Percentiles rank a stretch among this genome's conserved stretches.
phyloP scores from a whole-genome alignment of 2,329 filamentous ascomycete genomes.

The Epicoccum nigrum region DNA sequence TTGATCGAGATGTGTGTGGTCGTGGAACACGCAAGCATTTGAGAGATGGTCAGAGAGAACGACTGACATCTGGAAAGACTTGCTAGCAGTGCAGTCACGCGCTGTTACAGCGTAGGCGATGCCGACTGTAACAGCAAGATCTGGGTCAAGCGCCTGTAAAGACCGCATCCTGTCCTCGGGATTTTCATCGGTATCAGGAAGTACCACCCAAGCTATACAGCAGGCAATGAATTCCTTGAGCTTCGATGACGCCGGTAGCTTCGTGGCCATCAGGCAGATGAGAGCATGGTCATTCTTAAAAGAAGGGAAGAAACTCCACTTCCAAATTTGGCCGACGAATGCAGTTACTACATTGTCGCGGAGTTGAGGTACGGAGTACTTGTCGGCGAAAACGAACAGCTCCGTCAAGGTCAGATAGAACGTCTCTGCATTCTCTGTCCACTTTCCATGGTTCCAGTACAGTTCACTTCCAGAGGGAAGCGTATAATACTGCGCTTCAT shows the following conservation, averaged over 20 bases:
- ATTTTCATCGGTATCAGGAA: neutral
- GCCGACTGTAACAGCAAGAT: neutral
- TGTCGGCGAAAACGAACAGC: constrained; percentile 23
- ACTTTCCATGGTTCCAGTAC: neutral
- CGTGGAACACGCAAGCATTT: constrained; percentile 3
- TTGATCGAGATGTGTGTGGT: neutral
- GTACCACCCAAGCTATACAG: neutral
- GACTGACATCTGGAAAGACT: neutral
- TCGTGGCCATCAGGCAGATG: neutral
- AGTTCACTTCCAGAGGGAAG: too few species aligned
- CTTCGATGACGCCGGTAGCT: neutral
- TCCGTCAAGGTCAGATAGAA: neutral
- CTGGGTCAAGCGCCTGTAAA: neutral
- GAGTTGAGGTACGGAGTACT: constrained; percentile 19
- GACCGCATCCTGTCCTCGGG: neutral
- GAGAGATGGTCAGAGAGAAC: neutral
- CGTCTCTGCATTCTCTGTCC: neutral
- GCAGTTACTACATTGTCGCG: constrained; percentile 19
- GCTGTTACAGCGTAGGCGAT: neutral
- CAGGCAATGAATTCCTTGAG: neutral
- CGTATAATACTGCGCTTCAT: too few species aligned
- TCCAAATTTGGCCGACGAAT: constrained; percentile 5
- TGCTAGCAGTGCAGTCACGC: neutral
- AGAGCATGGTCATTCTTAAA: too few species aligned
- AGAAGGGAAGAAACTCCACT: too few species aligned